Evolutionary conservation across 768 basidiomycete genomes (phyloP), one percentile per base, ranked within the genome.

Genomic region (Suillus fuscotomentosus): DNA sequence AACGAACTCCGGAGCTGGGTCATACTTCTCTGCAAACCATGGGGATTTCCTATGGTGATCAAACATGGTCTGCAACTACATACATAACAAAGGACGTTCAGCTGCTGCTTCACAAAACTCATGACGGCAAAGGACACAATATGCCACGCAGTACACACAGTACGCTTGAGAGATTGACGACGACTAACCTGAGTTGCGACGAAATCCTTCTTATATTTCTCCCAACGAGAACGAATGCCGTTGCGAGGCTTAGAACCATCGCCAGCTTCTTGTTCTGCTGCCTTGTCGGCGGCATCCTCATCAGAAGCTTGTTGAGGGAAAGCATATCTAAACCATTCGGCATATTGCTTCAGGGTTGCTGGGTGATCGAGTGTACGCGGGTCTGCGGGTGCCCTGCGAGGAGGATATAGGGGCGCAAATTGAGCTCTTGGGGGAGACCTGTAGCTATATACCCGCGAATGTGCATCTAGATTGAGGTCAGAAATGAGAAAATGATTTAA

Each of bases 11-110:
- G 86, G 81, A 48, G 87, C 77, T 63, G 90, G 90, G 66, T 95
- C 93, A 80, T 98, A 98, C 76, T 94, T 93, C 83, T 98, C 96
- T 63, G 88, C 86, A 81, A 97, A 98, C 96, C 96, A 98, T 15
- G 94, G 90, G n/a, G 93, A 94, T 73, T 91, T 90, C 78, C 89
- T 87, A 81, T 98, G 96, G 78, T 94, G 91, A 41, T 97, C 91
- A 84, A 94, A 97, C 85, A 98, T 91, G 63, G 91, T 91, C 82
- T 94, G 93, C 72, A 97, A 87, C 95, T 98, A 84, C 75, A 83
- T 79, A 78, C 80, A 76, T 77, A 75, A 72, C 71, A 72, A 67
- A 67, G 63, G 41, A 62, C 60, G 68, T 76, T 64, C 75, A 75
- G 65, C 63, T 71, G 66, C 60, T 62, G 61, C 60, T 48, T 20